phyloP scores from a whole-genome alignment of 179 eudicot species.

The Gypsophila paniculata region DNA sequence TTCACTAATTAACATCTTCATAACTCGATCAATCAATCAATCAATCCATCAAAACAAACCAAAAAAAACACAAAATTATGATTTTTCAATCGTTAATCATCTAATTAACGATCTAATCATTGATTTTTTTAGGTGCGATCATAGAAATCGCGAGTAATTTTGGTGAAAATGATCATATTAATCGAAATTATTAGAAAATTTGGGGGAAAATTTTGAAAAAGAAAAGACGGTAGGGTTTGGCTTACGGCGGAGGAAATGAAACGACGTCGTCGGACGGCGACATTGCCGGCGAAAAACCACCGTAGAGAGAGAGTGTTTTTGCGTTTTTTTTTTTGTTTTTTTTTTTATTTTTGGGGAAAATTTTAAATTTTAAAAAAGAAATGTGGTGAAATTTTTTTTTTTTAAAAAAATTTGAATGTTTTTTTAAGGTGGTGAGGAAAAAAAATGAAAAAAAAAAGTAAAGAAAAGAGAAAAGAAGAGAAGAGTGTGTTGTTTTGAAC shows the following conservation, averaged over 20 bases:
- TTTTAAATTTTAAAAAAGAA: background rate
- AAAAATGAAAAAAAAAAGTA: too few relatives aligned
- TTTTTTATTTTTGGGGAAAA: background rate
- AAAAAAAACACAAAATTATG: too few relatives aligned
- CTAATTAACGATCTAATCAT: background rate
- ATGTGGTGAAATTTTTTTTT: background rate
- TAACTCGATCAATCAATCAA: conserved; percentile 16
- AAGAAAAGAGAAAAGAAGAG: too few relatives aligned
- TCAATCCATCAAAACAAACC: conserved; percentile 9
- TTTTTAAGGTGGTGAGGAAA: background rate
- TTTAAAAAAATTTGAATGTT: background rate
- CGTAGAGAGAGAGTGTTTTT: background rate
- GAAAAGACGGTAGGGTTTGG: conserved; percentile 18
- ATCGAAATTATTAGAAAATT: background rate
- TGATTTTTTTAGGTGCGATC: background rate
- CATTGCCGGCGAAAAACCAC: conserved; percentile 41
- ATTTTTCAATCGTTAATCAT: background rate
- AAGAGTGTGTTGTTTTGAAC: too few relatives aligned
- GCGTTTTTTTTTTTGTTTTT: background rate
- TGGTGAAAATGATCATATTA: conserved; percentile 8
- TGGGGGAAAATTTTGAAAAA: background rate
- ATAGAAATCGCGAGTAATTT: background rate
- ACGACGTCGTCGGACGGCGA: conserved; percentile 38
- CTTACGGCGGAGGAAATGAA: conserved; percentile 24
- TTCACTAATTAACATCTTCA: background rate